A percentile compares a stretch with the other conserved stretches of the same genome.
Evolutionary conservation across 73 alveolate species (phyloP).

Genomic region (Paramecium caudatum): DNA sequence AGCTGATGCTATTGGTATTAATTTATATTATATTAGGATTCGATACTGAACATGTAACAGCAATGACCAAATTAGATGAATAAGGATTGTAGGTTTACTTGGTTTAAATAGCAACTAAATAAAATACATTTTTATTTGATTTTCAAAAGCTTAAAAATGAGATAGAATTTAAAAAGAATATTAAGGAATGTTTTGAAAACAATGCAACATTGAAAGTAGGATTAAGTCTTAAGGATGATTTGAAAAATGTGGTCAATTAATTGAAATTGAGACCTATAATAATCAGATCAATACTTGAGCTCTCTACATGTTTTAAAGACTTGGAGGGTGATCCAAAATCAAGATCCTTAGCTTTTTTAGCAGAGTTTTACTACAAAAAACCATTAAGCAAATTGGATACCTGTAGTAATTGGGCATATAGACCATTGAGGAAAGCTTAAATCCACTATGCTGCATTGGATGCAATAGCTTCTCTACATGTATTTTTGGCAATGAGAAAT

Average conservation of each 20-base stretch:
- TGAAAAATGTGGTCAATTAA: neutral
- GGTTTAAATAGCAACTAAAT: neutral
- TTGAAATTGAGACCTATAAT: neutral
- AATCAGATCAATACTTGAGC: constrained; percentile 4
- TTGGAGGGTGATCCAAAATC: neutral
- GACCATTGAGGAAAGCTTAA: constrained; percentile 61
- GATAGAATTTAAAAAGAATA: neutral
- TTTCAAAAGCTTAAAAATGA: neutral
- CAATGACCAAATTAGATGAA: constrained; percentile 23
- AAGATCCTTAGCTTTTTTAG: neutral
- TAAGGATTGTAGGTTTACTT: constrained; percentile 1
- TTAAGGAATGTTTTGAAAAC: neutral
- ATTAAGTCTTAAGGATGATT: constrained; percentile 39
- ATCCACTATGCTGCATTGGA: constrained; percentile 51
- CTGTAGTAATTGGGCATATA: constrained; percentile 39
- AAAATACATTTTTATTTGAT: neutral
- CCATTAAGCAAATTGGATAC: neutral
- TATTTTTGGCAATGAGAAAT: neutral
- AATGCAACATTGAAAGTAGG: neutral
- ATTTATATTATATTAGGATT: neutral
- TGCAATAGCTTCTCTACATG: neutral
- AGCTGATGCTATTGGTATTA: neutral
- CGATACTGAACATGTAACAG: constrained; percentile 22
- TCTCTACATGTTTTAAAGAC: neutral
- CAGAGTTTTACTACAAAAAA: neutral